These are phyloP conservation scores for Tulasnella calospora DNA, from an alignment of 768 basidiomycete genomes.

Conservation along the genomic window DNA sequence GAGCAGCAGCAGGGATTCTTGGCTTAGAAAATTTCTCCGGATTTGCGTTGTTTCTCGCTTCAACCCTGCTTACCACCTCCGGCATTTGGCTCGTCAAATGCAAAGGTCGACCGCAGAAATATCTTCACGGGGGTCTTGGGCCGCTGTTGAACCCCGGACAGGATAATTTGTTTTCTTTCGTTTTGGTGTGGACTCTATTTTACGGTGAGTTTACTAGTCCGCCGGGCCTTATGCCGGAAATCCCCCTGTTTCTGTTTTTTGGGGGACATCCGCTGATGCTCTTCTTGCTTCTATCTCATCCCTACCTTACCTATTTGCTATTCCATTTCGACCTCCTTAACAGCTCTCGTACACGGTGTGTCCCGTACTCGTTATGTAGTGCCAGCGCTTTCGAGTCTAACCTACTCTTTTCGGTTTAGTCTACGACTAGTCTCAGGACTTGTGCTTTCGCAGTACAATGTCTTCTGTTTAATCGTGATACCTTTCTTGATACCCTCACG, in stretches of 20 bases:
- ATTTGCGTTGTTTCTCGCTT: constrained; percentile 67
- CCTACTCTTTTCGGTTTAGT: constrained; percentile 35
- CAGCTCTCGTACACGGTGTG: constrained; percentile 50
- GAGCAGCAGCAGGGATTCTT: constrained; percentile 81
- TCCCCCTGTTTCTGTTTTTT: constrained; percentile 6
- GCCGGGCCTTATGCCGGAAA: not conserved
- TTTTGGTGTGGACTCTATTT: constrained; percentile 90
- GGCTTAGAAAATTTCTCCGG: constrained; percentile 82
- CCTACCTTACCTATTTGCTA: constrained; percentile 12
- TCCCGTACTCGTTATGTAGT: not conserved
- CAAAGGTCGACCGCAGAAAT: constrained; percentile 57
- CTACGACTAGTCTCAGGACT: constrained; percentile 38
- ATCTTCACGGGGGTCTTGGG: constrained; percentile 55
- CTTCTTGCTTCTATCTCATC: constrained; percentile 14
- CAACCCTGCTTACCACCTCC: constrained; percentile 62
- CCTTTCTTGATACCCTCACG: not conserved
- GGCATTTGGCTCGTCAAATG: constrained; percentile 69
- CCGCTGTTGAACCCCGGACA: constrained; percentile 80
- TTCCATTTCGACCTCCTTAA: constrained; percentile 17
- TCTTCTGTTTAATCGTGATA: not conserved
- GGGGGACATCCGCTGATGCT: not conserved
- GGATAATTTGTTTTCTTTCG: constrained; percentile 85
- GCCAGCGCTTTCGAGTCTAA: constrained; percentile 27
- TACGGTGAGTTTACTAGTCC: constrained; percentile 56
- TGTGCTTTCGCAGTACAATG: constrained; percentile 52